Conservation (phyloP, 2,329 filamentous ascomycete genomes). For the Monilinia vaccinii-corymbosi region DNA sequence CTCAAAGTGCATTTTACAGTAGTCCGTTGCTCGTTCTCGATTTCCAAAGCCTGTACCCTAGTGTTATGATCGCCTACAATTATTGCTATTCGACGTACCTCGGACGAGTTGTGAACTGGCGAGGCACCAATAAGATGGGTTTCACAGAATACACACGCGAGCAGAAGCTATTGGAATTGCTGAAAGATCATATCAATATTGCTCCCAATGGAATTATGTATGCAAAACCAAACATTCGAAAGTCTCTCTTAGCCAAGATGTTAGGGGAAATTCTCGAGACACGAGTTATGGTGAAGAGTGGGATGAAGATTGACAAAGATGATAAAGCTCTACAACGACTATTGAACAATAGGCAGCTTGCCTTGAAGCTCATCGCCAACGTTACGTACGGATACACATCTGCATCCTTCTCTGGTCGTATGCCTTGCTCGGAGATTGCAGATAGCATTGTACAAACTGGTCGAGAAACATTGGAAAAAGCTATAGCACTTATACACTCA, state of each 20-base stretch:
- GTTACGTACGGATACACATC: constrained; percentile 98
- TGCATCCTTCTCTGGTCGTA: constrained; percentile 89
- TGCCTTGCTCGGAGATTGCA: constrained; percentile 96
- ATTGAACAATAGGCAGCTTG: constrained; percentile 87
- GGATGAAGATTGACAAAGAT: constrained; percentile 89
- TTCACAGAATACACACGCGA: constrained; percentile 80
- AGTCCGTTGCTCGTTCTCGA: constrained; percentile 86
- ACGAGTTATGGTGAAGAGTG: constrained; percentile 92
- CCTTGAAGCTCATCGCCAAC: constrained; percentile 93
- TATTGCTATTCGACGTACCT: constrained; percentile 97
- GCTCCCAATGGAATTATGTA: constrained; percentile 97
- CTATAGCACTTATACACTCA: constrained; percentile 86
- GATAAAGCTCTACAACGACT: constrained; percentile 79
- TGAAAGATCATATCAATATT: constrained; percentile 83
- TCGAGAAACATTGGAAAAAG: constrained; percentile 86
- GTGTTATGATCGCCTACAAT: constrained; percentile 98
- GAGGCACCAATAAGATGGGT: constrained; percentile 90
- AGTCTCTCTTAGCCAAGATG: constrained; percentile 92
- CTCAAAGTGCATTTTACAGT: constrained; percentile 86
- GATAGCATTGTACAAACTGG: constrained; percentile 97
- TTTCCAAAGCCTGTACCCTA: constrained; percentile 93
- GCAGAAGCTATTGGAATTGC: constrained; percentile 62
- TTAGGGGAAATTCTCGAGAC: constrained; percentile 91
- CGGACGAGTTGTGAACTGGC: constrained; percentile 76
- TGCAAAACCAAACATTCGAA: constrained; percentile 72